phyloP scores from a whole-genome alignment of 1,139 yeast genomes.

The Candida tetrigidarum region DNA sequence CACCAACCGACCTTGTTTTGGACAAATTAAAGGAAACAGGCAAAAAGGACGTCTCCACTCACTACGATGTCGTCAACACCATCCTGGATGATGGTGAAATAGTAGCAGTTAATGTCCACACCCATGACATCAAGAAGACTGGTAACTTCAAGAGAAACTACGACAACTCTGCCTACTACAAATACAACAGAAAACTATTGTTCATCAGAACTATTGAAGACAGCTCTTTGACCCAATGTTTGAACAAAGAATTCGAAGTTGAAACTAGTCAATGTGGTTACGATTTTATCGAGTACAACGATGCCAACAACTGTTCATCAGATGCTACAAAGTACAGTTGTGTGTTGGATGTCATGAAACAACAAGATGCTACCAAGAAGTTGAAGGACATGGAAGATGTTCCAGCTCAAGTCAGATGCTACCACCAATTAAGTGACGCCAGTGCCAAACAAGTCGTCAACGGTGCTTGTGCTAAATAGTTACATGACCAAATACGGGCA shows the following conservation, averaged over 20 bases:
- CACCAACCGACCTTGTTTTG: slow-evolving; percentile 20
- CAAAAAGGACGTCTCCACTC: slow-evolving; percentile 12
- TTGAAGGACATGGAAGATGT: slow-evolving; percentile 19
- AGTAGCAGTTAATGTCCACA: slow-evolving; percentile 18
- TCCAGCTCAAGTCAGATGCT: slow-evolving; percentile 23
- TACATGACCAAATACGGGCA: too few relatives aligned
- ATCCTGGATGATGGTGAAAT: slow-evolving; percentile 19
- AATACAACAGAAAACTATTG: slow-evolving; percentile 13
- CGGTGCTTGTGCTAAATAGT: slow-evolving; percentile 20
- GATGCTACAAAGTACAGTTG: slow-evolving; percentile 19
- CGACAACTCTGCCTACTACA: slow-evolving; percentile 18
- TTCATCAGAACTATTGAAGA: slow-evolving; percentile 19
- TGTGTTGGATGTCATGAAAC: slow-evolving; percentile 20
- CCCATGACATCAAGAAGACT: slow-evolving; percentile 17
- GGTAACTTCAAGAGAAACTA: slow-evolving; percentile 18
- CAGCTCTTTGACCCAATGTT: slow-evolving; percentile 15
- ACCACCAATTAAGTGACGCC: slow-evolving; percentile 16
- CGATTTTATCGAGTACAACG: slow-evolving; percentile 18
- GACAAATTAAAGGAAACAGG: slow-evolving; percentile 16
- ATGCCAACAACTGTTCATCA: slow-evolving; percentile 17
- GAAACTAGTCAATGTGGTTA: slow-evolving; percentile 21
- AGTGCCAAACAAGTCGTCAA: slow-evolving; percentile 13
- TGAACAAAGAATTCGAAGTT: slow-evolving; percentile 16
- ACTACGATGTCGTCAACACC: slow-evolving; percentile 20
- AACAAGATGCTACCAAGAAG: slow-evolving; percentile 19